phyloP scores from a whole-genome alignment of 2,329 filamentous ascomycete species.

The Hypoxylon sp. region DNA sequence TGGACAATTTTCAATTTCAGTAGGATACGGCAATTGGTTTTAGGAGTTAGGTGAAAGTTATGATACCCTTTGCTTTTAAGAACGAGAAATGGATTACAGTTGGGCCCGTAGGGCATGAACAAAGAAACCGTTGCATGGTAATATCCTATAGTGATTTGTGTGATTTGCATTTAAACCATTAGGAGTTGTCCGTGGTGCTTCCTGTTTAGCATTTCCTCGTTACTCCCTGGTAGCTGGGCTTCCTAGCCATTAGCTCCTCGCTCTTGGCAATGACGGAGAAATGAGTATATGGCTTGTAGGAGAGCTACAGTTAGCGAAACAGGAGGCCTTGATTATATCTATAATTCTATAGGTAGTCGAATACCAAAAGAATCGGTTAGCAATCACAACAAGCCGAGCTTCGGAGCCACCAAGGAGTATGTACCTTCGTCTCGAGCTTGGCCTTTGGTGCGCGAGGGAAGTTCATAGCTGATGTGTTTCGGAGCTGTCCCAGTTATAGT shows the following conservation, averaged over 20 bases:
- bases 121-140: not conserved
- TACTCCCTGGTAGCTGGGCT: not conserved
- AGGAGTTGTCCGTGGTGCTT: not conserved
- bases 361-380: not conserved
- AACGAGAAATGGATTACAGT: conserved; percentile 9
- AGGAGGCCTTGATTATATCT: no score
- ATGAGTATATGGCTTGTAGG: no score
- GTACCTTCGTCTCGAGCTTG: not conserved
- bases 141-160: not conserved
- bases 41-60: conserved; percentile 34
- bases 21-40: not conserved
- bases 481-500: not conserved
- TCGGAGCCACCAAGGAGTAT: not conserved
- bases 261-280: no score
- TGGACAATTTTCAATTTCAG: conserved; percentile 21
- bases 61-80: conserved; percentile 49
- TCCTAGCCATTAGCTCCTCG: not conserved
- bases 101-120: not conserved
- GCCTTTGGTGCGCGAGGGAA: no score
- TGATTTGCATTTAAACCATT: not conserved
- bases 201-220: not conserved
- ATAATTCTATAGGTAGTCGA: no score
- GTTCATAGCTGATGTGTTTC: no score
- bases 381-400: no score
- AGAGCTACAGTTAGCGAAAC: no score